Base-by-base conservation (phyloP, 495 filamentous ascomycete species). In the Sporormia fimetaria region DNA sequence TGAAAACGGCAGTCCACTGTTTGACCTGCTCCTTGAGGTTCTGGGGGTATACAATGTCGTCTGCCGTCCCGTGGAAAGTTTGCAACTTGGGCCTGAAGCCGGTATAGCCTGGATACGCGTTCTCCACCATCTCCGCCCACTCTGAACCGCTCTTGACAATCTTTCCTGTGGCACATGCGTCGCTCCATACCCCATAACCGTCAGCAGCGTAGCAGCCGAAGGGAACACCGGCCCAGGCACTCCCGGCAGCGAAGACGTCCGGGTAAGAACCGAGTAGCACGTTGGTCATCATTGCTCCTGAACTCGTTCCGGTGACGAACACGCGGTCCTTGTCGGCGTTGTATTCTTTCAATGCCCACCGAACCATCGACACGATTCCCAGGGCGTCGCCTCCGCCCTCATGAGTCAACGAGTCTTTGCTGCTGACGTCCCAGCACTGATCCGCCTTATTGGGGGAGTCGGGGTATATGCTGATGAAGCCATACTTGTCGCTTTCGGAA, bases 221-320 rank as follows among this genome's bases (percentile, higher is more conserved):
- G 4, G 76, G 58, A 0, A 80, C 73, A 11, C 76, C 76, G 3
- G 72, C 58, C 55, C 71, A 78, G 14, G 64, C 73, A 6, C 64
- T 67, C 10, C 66, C 73, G 3, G 73, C 74, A 18, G 69, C 66
- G 49, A 75, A 76, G 6, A 75, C 61, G 16, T 74, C 66, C 6
- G 73, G 74, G 49, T 78, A 76, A 0, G 68, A 65, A 2, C 67
- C 73, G n/a, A 63, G 66, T 55, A 78, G 54, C n/a, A 74, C 69
- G 48, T 74, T 75, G 6, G 50, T 53, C 50, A 53, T 53, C 50
- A 53, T 46, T 28, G 39, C 50, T 7, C 73, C 71, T 8, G 70
- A 74, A 1, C 67, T 71, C 6, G 57, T 62, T 6, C 70, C 71
- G 43, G 68, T 71, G 17, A 66, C 69, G 41, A 66, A 74, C 29